A percentile compares a stretch with the other conserved stretches of the same genome.
These are phyloP conservation scores for Solanum appendiculatum DNA, from an alignment of 257 asterid genomes.

Conservation along the genomic window DNA sequence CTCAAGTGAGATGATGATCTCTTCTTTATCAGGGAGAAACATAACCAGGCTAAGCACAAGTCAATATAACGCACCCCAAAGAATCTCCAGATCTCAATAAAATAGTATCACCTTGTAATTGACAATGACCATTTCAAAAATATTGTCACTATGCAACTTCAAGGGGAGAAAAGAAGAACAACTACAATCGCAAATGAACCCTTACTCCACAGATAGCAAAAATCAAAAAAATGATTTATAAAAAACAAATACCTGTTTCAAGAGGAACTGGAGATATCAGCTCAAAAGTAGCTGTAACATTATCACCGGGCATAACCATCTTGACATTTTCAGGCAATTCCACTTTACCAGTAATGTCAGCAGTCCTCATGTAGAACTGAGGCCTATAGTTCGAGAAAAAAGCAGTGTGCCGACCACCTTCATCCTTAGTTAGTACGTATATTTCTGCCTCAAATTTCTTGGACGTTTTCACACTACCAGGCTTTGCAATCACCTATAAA, in stretches of 20 bases:
- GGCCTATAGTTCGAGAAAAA: conserved; percentile 93
- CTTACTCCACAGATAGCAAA: not conserved
- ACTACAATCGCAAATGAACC: not conserved
- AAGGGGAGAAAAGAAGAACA: not conserved
- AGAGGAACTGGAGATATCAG: conserved; percentile 86
- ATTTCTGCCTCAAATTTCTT: conserved; percentile 96
- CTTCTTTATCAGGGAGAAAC: not conserved
- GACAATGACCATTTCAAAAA: not conserved
- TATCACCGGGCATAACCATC: conserved; percentile 99
- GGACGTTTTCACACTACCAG: conserved; percentile 70
- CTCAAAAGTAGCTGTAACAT: conserved; percentile 89
- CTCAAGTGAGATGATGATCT: not conserved
- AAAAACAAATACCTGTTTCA: conserved; percentile 50
- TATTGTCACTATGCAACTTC: not conserved
- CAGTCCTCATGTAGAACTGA: conserved; percentile 96
- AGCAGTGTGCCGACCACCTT: conserved; percentile 99
- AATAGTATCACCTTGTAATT: not conserved
- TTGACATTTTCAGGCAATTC: conserved; percentile 94
- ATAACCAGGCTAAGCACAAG: not conserved
- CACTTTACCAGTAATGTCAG: conserved; percentile 96
- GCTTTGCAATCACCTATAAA: conserved; percentile 84
- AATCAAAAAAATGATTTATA: not conserved
- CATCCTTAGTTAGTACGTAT: conserved; percentile 95
- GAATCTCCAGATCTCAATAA: not conserved
- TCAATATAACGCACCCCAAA: not conserved